Percentiles rank a stretch among this genome's conserved stretches.
Conservation (phyloP, 1,284 basidiomycete species). For the Gymnopus androsaceus region DNA sequence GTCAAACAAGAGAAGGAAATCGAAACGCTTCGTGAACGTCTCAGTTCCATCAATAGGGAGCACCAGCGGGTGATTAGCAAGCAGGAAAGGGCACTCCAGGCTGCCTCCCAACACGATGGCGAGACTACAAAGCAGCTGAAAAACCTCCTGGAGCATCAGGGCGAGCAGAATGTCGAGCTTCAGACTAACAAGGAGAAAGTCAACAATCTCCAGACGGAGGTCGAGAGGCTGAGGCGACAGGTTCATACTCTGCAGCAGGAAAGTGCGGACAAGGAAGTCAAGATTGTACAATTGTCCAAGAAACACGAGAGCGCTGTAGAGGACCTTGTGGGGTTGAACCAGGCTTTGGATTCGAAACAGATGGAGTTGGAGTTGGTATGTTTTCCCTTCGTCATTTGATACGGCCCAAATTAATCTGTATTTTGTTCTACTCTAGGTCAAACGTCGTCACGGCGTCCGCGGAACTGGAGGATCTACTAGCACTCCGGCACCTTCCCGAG, state of each 20-base stretch:
- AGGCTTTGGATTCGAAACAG: slow-evolving; percentile 87
- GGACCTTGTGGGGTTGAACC: slow-evolving; percentile 78
- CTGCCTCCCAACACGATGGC: slow-evolving; percentile 48
- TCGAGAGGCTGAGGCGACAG: slow-evolving; percentile 63
- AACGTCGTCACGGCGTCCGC: slow-evolving; percentile 65
- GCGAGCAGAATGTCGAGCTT: slow-evolving; percentile 52
- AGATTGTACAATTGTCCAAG: slow-evolving; percentile 72
- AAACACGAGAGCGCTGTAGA: slow-evolving; percentile 71
- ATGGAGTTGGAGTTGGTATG: slow-evolving; percentile 85
- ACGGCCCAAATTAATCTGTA: too few species aligned
- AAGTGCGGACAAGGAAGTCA: slow-evolving; percentile 82
- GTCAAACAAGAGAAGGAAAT: slow-evolving; percentile 43
- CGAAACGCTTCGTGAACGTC: slow-evolving; percentile 56
- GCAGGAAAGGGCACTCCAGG: slow-evolving; percentile 50
- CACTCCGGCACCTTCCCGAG: slow-evolving; percentile 50
- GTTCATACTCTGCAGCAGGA: slow-evolving; percentile 75
- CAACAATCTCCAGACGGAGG: slow-evolving; percentile 57
- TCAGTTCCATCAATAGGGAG: slow-evolving; percentile 55
- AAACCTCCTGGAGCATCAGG: slow-evolving; percentile 50
- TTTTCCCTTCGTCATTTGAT: too few species aligned
- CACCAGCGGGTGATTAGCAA: slow-evolving; percentile 52
- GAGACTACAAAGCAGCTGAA: slow-evolving; percentile 50
- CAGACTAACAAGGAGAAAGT: slow-evolving; percentile 50
- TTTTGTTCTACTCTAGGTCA: slow-evolving; percentile 63
- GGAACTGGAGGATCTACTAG: slow-evolving; percentile 64